A percentile compares a stretch with the other conserved stretches of the same genome.
phyloP scores from a whole-genome alignment of 495 filamentous ascomycete genomes.

The Usnea hakonensis region DNA sequence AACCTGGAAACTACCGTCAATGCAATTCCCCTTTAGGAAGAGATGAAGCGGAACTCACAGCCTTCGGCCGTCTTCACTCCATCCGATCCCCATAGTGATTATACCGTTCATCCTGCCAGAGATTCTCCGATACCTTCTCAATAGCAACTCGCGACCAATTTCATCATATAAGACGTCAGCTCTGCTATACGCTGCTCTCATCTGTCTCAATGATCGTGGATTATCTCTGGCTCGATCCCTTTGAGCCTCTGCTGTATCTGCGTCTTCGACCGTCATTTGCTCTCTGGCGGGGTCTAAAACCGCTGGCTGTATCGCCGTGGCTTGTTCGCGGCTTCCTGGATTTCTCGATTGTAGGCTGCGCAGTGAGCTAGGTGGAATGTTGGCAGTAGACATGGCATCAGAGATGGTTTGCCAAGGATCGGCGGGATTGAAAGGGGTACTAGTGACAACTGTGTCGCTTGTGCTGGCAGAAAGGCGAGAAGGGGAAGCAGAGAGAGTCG shows the following conservation, averaged over 20 bases:
- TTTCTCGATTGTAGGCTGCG: slow-evolving; percentile 17
- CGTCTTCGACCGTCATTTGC: slow-evolving; percentile 1
- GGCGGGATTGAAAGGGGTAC: slow-evolving; percentile 1
- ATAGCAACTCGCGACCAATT: slow-evolving; percentile 16
- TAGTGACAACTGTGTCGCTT: not conserved
- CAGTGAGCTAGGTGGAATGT: slow-evolving; percentile 24
- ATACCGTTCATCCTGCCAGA: slow-evolving; percentile 27
- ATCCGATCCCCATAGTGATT: slow-evolving; percentile 58
- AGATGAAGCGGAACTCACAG: slow-evolving; percentile 49
- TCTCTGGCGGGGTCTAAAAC: slow-evolving; percentile 5
- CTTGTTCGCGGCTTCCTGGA: slow-evolving; percentile 9
- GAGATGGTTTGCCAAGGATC: slow-evolving; percentile 42
- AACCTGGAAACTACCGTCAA: slow-evolving; percentile 40
- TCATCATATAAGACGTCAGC: slow-evolving; percentile 14
- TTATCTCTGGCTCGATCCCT: slow-evolving; percentile 7
- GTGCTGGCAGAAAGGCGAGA: slow-evolving; percentile 21
- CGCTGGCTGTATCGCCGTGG: not conserved
- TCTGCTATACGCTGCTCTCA: slow-evolving; percentile 3
- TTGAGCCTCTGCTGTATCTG: slow-evolving; percentile 3
- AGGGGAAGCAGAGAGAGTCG: slow-evolving; percentile 27
- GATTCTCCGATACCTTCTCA: slow-evolving; percentile 11
- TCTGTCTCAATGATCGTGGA: slow-evolving; percentile 3
- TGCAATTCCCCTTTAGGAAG: not conserved
- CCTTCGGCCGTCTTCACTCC: slow-evolving; percentile 60
- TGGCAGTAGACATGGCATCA: slow-evolving; percentile 32